Conservation (phyloP, 1,139 yeast species). For the Taphrina deformans region DNA sequence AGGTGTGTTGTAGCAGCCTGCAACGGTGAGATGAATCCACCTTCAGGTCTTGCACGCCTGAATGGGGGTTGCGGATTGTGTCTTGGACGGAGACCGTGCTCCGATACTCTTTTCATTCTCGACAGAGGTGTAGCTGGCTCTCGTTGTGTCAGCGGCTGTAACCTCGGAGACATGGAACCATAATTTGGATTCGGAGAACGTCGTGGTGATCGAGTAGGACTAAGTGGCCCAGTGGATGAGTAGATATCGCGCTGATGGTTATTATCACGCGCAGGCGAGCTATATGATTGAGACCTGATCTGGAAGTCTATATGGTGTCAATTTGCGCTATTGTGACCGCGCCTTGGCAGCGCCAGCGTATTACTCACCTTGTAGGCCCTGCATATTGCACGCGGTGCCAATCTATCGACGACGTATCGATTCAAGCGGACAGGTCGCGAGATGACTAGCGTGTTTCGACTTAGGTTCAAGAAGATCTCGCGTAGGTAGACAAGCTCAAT, state of each 20-base stretch:
- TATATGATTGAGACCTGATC: background rate
- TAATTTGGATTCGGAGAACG: constrained; percentile 21
- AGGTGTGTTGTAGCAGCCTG: constrained; percentile 76
- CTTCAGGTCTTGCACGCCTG: constrained; percentile 41
- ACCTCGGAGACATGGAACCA: constrained; percentile 20
- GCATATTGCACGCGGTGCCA: background rate
- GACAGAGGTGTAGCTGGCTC: constrained; percentile 16
- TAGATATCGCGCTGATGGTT: background rate
- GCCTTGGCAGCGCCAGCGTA: background rate
- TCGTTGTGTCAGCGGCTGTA: constrained; percentile 29
- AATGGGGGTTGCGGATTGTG: constrained; percentile 32
- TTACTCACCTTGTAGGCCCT: constrained; percentile 5
- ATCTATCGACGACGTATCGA: background rate
- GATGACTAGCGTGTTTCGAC: background rate
- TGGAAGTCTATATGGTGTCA: background rate
- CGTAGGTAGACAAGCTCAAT: too few relatives aligned
- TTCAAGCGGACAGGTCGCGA: background rate
- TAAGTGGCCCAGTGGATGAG: background rate
- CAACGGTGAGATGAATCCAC: constrained; percentile 54
- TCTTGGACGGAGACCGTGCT: constrained; percentile 24
- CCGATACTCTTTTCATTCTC: constrained; percentile 23
- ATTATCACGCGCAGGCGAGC: constrained; percentile 4
- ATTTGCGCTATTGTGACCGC: background rate
- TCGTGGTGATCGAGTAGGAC: constrained; percentile 16
- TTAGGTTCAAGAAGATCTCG: too few relatives aligned